Percentiles rank a stretch among this genome's conserved stretches.
These are phyloP conservation scores for Periconia digitata DNA, from an alignment of 2,329 filamentous ascomycete genomes.

Conservation along the genomic window DNA sequence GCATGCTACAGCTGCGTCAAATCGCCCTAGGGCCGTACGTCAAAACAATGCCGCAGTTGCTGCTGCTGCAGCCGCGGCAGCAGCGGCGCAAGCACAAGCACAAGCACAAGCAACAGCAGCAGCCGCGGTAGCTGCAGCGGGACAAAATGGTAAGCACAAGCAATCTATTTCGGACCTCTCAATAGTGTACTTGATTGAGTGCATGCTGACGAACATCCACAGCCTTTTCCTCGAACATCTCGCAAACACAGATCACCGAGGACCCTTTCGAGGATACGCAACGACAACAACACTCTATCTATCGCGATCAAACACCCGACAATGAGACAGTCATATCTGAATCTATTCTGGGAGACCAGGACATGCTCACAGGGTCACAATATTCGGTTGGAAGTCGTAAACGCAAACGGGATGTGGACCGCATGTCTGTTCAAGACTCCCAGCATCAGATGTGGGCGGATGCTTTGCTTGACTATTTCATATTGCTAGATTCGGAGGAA, in stretches of 20 bases:
- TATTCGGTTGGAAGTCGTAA: slow-evolving; percentile 62
- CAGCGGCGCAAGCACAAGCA: no score
- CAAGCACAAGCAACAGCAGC: background rate
- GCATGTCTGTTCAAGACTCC: slow-evolving; percentile 68
- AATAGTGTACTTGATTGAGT: background rate
- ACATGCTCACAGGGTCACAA: slow-evolving; percentile 71
- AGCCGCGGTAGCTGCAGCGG: slow-evolving; percentile 22
- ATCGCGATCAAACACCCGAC: slow-evolving; percentile 80
- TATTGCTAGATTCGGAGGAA: slow-evolving; percentile 79
- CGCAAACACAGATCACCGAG: slow-evolving; percentile 48
- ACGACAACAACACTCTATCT: slow-evolving; percentile 60
- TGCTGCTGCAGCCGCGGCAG: slow-evolving; percentile 51
- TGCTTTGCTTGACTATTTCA: slow-evolving; percentile 92
- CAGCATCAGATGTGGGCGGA: slow-evolving; percentile 91
- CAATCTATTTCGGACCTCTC: slow-evolving; percentile 29
- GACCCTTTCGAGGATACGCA: slow-evolving; percentile 68
- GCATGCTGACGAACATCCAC: slow-evolving; percentile 11
- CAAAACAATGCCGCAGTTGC: slow-evolving; percentile 63
- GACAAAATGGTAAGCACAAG: slow-evolving; percentile 29
- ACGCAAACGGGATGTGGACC: slow-evolving; percentile 73
- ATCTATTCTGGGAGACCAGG: slow-evolving; percentile 82
- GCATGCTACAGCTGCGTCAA: slow-evolving; percentile 70
- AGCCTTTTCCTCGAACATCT: slow-evolving; percentile 24
- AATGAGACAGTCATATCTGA: slow-evolving; percentile 81
- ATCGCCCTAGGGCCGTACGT: slow-evolving; percentile 78